A percentile compares a stretch with the other conserved stretches of the same genome.
Conservation (phyloP, 1,284 basidiomycete genomes). For the Leccinum insigne region DNA sequence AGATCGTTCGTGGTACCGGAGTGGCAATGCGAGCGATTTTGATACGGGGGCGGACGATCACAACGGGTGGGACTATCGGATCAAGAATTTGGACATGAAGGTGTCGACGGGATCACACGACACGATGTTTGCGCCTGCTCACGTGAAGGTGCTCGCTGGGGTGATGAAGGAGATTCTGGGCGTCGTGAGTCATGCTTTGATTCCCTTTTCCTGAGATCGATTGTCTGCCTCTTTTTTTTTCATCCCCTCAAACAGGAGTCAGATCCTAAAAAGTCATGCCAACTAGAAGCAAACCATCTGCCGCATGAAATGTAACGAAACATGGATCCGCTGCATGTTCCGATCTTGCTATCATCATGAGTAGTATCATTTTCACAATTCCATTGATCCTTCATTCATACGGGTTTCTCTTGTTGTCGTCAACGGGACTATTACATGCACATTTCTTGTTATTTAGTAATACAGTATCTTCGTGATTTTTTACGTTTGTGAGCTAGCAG, state of each 20-base stretch:
- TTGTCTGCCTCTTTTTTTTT: background rate
- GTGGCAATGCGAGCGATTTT: slow-evolving; percentile 30
- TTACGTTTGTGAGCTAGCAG: no score
- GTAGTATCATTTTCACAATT: no score
- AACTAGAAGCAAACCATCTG: no score
- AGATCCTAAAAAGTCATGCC: no score
- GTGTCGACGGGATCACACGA: slow-evolving; percentile 28
- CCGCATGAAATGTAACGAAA: no score
- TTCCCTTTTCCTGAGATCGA: background rate
- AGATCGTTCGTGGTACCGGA: slow-evolving; percentile 33
- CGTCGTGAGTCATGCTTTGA: slow-evolving; percentile 12
- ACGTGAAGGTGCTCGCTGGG: slow-evolving; percentile 31
- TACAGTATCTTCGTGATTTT: no score
- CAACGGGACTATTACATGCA: no score
- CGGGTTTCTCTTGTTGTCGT: no score
- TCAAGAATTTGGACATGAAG: slow-evolving; percentile 30
- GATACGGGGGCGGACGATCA: slow-evolving; percentile 32
- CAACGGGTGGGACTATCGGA: slow-evolving; percentile 32
- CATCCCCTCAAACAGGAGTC: background rate
- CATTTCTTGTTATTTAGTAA: no score
- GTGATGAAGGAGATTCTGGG: slow-evolving; percentile 29
- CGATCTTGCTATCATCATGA: no score
- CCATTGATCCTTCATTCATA: no score
- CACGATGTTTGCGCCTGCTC: slow-evolving; percentile 33
- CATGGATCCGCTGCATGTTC: no score